Base-by-base conservation (phyloP, 2,329 filamentous ascomycete genomes). In the Boeremia lycopersici region DNA sequence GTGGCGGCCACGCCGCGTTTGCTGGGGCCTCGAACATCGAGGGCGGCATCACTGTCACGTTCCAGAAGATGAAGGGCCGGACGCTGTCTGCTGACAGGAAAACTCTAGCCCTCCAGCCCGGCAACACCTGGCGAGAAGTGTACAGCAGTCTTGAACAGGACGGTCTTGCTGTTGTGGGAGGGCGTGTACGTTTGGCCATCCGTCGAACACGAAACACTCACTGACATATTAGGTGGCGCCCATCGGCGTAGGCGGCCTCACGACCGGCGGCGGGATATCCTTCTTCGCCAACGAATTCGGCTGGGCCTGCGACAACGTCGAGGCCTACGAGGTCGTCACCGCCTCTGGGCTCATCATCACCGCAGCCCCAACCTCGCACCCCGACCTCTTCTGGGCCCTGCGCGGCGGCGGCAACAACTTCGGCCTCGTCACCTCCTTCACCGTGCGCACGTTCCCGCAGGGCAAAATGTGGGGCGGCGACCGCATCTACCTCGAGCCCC, bases 301-400 rank as follows among this genome's bases (percentile, higher is more conserved):
- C 5, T 71, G 63, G 59, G 67, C 55, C 17, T 74, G 70, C 26
- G 72, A 76, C 47, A 72, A 68, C 13, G 68, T 76, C 6, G 59
- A 62, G 1, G 62, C 66, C 30, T 75, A 62, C 35, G 68, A 77
- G 45, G 51, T 65, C 7, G 71, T 76, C 4, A 73, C 71, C 6
- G 67, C 65, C 1, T 60, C 56, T 0, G 55, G 62, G 0, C 41
- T 58, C 0, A 59, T 62, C 17, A 17, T 63, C 5, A 63, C 62
- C 12, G 73, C 65, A n/a, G 65, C 63, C 19, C 42, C 48, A 4
- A 51, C 48, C 0, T 61, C 72, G 23, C 75, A 77, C 45, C 51
- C 54, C 2, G 76, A 79, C 36, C 72, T 77, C 12, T 77, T 71
- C 62, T 66, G 59, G 50, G 72, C 71, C 1, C 62, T 76, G 7